Conservation (phyloP, 192 early-diverging fungal genomes). For the Gigaspora rosea region DNA sequence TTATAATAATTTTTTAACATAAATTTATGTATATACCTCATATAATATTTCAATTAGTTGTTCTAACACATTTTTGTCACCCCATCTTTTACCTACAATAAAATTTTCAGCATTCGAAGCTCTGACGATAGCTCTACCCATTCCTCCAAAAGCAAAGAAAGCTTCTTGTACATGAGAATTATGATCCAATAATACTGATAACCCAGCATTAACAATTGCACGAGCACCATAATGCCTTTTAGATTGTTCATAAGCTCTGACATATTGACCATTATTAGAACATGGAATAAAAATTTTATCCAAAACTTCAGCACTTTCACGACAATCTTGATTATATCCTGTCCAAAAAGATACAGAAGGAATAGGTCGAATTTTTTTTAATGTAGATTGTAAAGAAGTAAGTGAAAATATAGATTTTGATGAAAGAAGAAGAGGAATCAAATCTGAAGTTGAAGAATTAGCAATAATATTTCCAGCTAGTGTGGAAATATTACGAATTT, state of each 20-base stretch:
- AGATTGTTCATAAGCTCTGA: too few relatives aligned
- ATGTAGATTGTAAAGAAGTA: too few relatives aligned
- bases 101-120: constrained; percentile 48
- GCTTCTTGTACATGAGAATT: constrained; percentile 55
- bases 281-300: too few relatives aligned
- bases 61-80: constrained; percentile 49
- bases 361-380: too few relatives aligned
- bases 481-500: constrained; percentile 85
- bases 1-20: too few relatives aligned
- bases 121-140: constrained; percentile 67
- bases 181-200: constrained; percentile 57
- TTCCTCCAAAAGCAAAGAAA: constrained; percentile 77
- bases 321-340: too few relatives aligned
- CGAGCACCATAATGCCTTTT: constrained; percentile 79
- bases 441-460: too few relatives aligned
- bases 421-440: too few relatives aligned
- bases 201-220: constrained; percentile 80
- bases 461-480: constrained; percentile 86
- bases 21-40: constrained; percentile 30
- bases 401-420: too few relatives aligned
- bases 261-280: too few relatives aligned
- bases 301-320: too few relatives aligned
- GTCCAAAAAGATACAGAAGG: too few relatives aligned
- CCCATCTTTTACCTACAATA: constrained; percentile 60
- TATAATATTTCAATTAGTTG: constrained; percentile 43